A percentile compares a stretch with the other conserved stretches of the same genome.
Conservation (phyloP, 768 basidiomycete species). For the Boletus patriciae region DNA sequence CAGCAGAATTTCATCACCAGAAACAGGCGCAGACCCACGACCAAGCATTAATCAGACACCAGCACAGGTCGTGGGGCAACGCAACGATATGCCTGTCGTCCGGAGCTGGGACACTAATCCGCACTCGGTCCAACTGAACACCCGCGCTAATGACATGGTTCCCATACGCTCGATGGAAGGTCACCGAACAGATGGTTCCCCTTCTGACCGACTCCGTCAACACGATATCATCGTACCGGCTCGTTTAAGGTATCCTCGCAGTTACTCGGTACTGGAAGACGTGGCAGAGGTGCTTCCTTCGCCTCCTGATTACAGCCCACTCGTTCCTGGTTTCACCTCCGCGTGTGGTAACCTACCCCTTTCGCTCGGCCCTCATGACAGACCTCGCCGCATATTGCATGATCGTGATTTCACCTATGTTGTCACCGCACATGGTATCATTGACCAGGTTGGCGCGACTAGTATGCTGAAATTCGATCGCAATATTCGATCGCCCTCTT, state of each 20-base stretch:
- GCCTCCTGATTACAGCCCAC: not conserved
- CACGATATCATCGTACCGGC: not conserved
- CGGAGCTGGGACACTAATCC: not conserved
- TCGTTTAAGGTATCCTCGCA: not conserved
- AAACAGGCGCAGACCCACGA: not conserved
- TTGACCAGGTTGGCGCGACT: conserved; percentile 32
- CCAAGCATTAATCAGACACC: not conserved
- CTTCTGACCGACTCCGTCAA: not conserved
- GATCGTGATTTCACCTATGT: conserved; percentile 20
- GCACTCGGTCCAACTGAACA: not conserved
- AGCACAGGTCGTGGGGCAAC: not conserved
- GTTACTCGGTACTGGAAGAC: not conserved
- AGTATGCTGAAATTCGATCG: conserved; percentile 15
- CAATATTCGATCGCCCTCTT: conserved; percentile 22
- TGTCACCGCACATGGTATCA: conserved; percentile 42
- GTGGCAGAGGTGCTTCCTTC: not conserved
- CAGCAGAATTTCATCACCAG: not conserved
- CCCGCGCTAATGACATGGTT: not conserved
- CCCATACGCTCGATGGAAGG: not conserved
- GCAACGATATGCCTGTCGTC: not conserved
- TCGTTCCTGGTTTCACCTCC: not conserved
- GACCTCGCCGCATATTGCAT: conserved; percentile 40
- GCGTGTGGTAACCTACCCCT: conserved; percentile 8
- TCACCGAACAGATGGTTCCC: not conserved
- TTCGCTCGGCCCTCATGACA: conserved; percentile 36